Conservation (phyloP, 208 protist genomes). For the Leishmania lainsoni region DNA sequence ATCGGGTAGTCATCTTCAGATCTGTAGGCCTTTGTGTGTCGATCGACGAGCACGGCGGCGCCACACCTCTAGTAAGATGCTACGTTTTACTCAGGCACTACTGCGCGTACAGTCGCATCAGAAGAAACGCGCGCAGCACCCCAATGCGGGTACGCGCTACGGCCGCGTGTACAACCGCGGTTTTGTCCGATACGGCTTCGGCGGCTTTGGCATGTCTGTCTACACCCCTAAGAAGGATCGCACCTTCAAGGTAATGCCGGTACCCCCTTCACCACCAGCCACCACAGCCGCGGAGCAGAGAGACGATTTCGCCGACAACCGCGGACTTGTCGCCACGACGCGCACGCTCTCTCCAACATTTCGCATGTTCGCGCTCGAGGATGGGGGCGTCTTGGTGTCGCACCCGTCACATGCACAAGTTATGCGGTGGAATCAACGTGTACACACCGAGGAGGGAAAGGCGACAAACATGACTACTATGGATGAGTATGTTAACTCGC, state of each 20-base stretch:
- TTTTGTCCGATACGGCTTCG: constrained; percentile 89
- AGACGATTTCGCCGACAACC: constrained; percentile 37
- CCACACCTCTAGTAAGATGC: constrained; percentile 53
- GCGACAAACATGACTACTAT: constrained; percentile 67
- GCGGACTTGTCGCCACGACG: constrained; percentile 63
- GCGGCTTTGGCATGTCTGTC: constrained; percentile 90
- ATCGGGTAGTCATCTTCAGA: neutral
- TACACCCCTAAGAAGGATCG: constrained; percentile 88
- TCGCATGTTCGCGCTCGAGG: constrained; percentile 75
- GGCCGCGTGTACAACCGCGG: constrained; percentile 89
- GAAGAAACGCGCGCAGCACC: constrained; percentile 81
- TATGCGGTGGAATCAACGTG: constrained; percentile 78
- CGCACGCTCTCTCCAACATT: constrained; percentile 84
- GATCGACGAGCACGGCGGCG: neutral
- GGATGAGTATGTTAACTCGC: constrained; percentile 81
- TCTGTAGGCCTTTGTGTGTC: neutral
- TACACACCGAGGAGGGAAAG: constrained; percentile 67
- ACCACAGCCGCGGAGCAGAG: constrained; percentile 11
- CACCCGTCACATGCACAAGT: constrained; percentile 85
- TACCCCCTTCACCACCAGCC: constrained; percentile 13
- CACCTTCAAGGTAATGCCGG: constrained; percentile 50
- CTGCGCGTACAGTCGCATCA: constrained; percentile 85
- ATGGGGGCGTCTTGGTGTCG: constrained; percentile 80
- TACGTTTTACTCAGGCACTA: constrained; percentile 54
- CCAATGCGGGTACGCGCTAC: constrained; percentile 83